A percentile compares a stretch with the other conserved stretches of the same genome.
phyloP scores from a whole-genome alignment of 441 rosid genomes.

The Adansonia grandidieri region DNA sequence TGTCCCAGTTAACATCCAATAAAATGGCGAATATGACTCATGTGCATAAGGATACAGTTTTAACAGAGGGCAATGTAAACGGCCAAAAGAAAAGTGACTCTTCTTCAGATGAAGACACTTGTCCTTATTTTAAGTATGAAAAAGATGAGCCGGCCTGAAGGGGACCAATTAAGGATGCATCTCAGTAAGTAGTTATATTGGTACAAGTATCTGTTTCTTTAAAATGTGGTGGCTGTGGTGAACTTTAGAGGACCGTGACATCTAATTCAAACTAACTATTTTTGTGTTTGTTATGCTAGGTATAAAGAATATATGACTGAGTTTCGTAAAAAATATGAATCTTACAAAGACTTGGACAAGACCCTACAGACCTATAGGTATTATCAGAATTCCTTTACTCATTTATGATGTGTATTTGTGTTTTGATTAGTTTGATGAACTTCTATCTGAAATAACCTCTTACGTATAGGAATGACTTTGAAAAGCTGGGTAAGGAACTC shows the following conservation, averaged over 20 bases:
- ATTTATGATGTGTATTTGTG: not conserved
- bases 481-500: constrained; percentile 78
- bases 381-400: constrained; percentile 25
- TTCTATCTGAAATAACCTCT: constrained; percentile 20
- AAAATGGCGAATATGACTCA: constrained; percentile 39
- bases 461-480: constrained; percentile 62
- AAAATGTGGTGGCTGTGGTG: not conserved
- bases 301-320: constrained; percentile 82
- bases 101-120: constrained; percentile 65
- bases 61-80: constrained; percentile 48
- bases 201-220: constrained; percentile 12
- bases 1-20: constrained; percentile 45
- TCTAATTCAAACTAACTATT: constrained; percentile 18
- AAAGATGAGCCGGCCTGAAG: constrained; percentile 78
- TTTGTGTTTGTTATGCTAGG: constrained; percentile 47
- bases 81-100: constrained; percentile 54
- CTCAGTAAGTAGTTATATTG: constrained; percentile 67
- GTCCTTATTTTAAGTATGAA: constrained; percentile 74
- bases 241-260: constrained; percentile 21
- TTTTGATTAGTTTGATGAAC: constrained; percentile 17
- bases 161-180: constrained; percentile 75
- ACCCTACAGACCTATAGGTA: constrained; percentile 84
- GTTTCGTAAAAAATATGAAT: constrained; percentile 74
- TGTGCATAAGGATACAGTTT: constrained; percentile 51
- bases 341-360: constrained; percentile 75